Conservation (phyloP, 805 yeast species). For the Myxozyma kluyveri region DNA sequence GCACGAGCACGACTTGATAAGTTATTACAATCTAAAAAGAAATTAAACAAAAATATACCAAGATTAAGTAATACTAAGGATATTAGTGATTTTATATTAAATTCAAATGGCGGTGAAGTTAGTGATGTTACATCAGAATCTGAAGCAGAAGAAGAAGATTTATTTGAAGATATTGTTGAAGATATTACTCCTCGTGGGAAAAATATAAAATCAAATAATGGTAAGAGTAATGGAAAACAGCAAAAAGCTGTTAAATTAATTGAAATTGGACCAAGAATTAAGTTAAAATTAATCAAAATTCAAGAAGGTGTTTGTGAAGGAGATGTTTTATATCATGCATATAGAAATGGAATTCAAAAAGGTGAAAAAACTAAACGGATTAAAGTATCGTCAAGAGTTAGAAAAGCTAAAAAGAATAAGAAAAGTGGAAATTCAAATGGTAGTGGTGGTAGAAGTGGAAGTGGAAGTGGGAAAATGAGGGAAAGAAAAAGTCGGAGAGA, state of each 20-base stretch:
- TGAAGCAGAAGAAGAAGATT: conserved; percentile 88
- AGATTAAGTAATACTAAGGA: conserved; percentile 65
- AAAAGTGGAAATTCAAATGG: neutral
- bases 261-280: conserved; percentile 89
- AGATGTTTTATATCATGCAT: conserved; percentile 78
- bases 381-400: too few relatives aligned
- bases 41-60: conserved; percentile 55
- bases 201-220: conserved; percentile 31
- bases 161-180: conserved; percentile 50
- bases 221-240: conserved; percentile 10
- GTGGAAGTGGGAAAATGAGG: neutral
- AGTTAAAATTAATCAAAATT: conserved; percentile 71
- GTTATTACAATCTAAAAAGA: conserved; percentile 16
- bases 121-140: conserved; percentile 80
- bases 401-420: conserved; percentile 3
- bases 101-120: conserved; percentile 18
- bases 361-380: too few relatives aligned
- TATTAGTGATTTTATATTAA: conserved; percentile 72
- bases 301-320: conserved; percentile 92
- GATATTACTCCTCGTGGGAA: conserved; percentile 13
- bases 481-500: neutral
- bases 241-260: conserved; percentile 88
- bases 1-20: conserved; percentile 23
- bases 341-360: conserved; percentile 1
- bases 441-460: neutral